A percentile compares a stretch with the other conserved stretches of the same genome.
Conservation (phyloP, 2,329 filamentous ascomycete species). For the Aureobasidium pullulans region DNA sequence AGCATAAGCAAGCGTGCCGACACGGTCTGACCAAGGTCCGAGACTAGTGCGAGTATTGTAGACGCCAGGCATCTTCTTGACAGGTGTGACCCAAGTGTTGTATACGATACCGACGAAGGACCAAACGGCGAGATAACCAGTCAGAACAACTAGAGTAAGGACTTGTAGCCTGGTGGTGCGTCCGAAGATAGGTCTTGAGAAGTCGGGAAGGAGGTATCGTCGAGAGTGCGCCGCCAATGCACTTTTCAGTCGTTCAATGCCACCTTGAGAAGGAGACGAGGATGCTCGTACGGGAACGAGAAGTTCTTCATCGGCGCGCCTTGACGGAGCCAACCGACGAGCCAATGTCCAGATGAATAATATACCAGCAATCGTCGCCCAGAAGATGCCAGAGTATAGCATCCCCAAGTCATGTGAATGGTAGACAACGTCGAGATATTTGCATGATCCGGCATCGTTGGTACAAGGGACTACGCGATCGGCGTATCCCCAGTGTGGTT, state of each 20-base stretch:
- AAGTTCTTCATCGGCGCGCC: conserved; percentile 21
- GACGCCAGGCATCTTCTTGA: conserved; percentile 48
- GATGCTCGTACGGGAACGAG: conserved; percentile 22
- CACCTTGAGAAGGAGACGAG: conserved; percentile 33
- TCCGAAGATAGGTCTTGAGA: conserved; percentile 55
- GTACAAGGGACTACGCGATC: conserved; percentile 50
- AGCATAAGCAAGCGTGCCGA: conserved; percentile 65
- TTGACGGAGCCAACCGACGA: conserved; percentile 17
- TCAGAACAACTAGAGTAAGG: conserved; percentile 49
- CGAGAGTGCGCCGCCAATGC: conserved; percentile 39
- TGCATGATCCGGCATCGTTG: conserved; percentile 51
- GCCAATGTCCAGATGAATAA: conserved; percentile 28
- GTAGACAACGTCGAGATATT: conserved; percentile 51
- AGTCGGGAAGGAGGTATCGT: conserved; percentile 54
- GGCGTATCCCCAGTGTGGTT: conserved; percentile 50
- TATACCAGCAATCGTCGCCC: conserved; percentile 46
- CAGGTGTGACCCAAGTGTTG: conserved; percentile 61
- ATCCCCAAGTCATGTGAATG: conserved; percentile 47
- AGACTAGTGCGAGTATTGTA: conserved; percentile 60
- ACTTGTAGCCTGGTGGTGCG: conserved; percentile 63
- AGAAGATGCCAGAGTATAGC: conserved; percentile 50
- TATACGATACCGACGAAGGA: conserved; percentile 59
- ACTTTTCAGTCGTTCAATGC: conserved; percentile 11
- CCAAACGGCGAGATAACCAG: conserved; percentile 47
- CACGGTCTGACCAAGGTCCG: conserved; percentile 60